These are phyloP conservation scores for Sherardia arvensis DNA, from an alignment of 257 asterid genomes.

Conservation along the genomic window DNA sequence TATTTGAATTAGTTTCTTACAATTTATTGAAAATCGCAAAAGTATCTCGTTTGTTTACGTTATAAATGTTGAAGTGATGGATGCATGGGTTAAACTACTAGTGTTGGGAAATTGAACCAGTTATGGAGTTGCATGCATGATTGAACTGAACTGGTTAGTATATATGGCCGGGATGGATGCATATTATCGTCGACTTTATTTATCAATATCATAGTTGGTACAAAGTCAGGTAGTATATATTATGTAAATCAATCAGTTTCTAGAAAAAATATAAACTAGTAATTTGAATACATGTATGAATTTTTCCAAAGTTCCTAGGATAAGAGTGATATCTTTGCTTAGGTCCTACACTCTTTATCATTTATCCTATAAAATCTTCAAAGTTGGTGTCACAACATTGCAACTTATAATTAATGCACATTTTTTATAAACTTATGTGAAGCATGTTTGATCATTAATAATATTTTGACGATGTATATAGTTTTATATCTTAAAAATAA, in stretches of 20 bases:
- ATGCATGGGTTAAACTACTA: not conserved
- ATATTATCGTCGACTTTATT: not conserved
- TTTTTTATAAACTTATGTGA: no score
- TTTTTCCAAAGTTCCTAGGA: not conserved
- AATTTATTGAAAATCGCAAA: no score
- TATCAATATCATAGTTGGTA: not conserved
- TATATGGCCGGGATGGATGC: not conserved
- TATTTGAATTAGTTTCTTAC: no score
- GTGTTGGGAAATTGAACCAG: not conserved
- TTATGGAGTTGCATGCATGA: not conserved
- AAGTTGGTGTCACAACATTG: no score
- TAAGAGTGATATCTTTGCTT: not conserved
- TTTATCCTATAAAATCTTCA: no score
- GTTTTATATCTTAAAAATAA: no score
- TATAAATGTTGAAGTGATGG: not conserved
- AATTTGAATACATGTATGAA: not conserved
- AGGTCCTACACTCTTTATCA: not conserved
- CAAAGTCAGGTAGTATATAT: no score
- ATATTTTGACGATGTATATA: no score
- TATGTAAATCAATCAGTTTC: not conserved
- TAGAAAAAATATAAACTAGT: no score
- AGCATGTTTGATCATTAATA: no score
- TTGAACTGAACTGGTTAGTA: not conserved
- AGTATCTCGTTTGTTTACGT: no score
- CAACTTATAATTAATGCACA: no score